Evolutionary conservation across 2,329 filamentous ascomycete genomes (phyloP).

Genomic region (Penicillium sp.): DNA sequence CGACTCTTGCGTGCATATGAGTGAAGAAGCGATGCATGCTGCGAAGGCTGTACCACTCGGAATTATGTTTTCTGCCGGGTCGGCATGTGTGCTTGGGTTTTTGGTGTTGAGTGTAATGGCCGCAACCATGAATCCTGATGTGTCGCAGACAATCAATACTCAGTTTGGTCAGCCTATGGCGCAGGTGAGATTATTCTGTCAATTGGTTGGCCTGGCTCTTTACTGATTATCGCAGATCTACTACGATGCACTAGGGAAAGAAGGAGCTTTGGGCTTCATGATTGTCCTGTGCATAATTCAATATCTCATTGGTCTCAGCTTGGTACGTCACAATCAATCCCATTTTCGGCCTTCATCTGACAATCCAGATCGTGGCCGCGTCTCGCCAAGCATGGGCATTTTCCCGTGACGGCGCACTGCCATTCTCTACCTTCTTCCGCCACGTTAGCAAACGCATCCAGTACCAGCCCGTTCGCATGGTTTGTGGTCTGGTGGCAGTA

Average conservation of each 20-base stretch:
- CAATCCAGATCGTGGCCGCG: slow-evolving; percentile 53
- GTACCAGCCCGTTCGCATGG: slow-evolving; percentile 59
- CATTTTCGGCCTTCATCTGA: background rate
- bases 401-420: slow-evolving; percentile 62
- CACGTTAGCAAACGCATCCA: slow-evolving; percentile 56
- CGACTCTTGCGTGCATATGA: slow-evolving; percentile 61
- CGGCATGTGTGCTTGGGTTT: slow-evolving; percentile 52
- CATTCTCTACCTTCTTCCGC: slow-evolving; percentile 60
- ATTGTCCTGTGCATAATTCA: slow-evolving; percentile 61
- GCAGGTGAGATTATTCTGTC: slow-evolving; percentile 28
- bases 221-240: slow-evolving; percentile 50
- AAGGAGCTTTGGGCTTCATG: slow-evolving; percentile 61
- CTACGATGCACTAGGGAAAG: slow-evolving; percentile 61
- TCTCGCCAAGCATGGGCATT: slow-evolving; percentile 66
- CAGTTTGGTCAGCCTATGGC: slow-evolving; percentile 62
- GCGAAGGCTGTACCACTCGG: slow-evolving; percentile 59
- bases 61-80: slow-evolving; percentile 48
- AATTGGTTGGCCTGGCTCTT: too few relatives aligned
- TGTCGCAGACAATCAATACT: slow-evolving; percentile 47
- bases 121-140: slow-evolving; percentile 56
- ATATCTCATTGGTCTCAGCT: slow-evolving; percentile 62
- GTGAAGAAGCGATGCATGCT: slow-evolving; percentile 62
- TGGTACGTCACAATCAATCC: slow-evolving; percentile 31
- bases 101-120: slow-evolving; percentile 61
- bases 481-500: slow-evolving; percentile 56